phyloP scores from a whole-genome alignment of 2,329 filamentous ascomycete species.

The Leptographium flavum region DNA sequence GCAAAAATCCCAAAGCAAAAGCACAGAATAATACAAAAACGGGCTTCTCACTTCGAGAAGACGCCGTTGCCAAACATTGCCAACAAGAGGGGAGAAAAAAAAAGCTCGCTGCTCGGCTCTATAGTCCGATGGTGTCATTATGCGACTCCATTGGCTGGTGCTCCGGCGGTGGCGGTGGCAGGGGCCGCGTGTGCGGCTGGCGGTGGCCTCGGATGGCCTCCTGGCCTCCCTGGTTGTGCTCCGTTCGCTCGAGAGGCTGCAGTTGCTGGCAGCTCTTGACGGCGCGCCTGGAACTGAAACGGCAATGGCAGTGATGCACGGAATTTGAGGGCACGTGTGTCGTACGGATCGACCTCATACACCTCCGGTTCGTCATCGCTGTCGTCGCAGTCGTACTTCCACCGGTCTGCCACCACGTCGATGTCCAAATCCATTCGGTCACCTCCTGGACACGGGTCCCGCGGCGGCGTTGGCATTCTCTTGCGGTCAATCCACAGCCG shows the following conservation, averaged over 20 bases:
- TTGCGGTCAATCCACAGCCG: constrained; percentile 81
- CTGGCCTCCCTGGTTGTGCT: constrained; percentile 4
- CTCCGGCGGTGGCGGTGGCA: neutral
- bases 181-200: neutral
- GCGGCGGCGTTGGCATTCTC: constrained; percentile 41
- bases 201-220: constrained; percentile 8
- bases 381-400: constrained; percentile 79
- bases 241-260: constrained; percentile 1
- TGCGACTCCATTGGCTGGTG: neutral
- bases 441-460: constrained; percentile 14
- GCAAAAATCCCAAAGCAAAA: constrained; percentile 1
- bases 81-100: neutral
- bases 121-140: neutral
- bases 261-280: constrained; percentile 3
- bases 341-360: constrained; percentile 63
- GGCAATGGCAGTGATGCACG: constrained; percentile 42
- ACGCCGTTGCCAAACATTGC: neutral
- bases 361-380: constrained; percentile 63
- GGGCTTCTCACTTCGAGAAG: neutral
- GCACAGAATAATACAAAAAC: neutral
- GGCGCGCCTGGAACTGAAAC: constrained; percentile 4
- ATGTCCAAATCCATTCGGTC: constrained; percentile 15
- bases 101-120: neutral
- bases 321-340: constrained; percentile 44
- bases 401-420: constrained; percentile 46